Percentiles rank a stretch among this genome's conserved stretches.
These are phyloP conservation scores for Incumbomyces delicatus DNA, from an alignment of 2,329 filamentous ascomycete genomes.

Conservation along the genomic window DNA sequence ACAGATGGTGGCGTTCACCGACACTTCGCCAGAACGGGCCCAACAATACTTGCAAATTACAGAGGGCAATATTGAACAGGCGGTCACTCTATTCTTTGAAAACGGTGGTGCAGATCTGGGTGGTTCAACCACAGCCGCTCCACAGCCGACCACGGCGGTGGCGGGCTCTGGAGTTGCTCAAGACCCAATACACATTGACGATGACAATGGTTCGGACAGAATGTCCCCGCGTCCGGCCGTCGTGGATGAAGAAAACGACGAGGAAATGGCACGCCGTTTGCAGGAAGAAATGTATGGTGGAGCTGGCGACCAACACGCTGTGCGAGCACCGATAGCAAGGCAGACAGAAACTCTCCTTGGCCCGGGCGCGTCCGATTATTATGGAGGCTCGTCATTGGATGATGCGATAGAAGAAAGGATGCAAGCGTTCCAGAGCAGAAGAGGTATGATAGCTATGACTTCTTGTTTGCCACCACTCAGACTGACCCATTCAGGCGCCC, in stretches of 20 bases:
- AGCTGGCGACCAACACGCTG: constrained; percentile 43
- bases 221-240: constrained; percentile 31
- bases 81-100: constrained; percentile 82
- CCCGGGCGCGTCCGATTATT: constrained; percentile 45
- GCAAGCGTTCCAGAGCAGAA: constrained; percentile 33
- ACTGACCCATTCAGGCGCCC: not conserved
- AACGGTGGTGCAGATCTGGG: constrained; percentile 57
- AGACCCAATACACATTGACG: constrained; percentile 57
- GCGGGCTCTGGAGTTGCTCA: constrained; percentile 8
- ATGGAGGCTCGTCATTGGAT: constrained; percentile 40
- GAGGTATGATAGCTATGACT: constrained; percentile 24
- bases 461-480: not conserved
- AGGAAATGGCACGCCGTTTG: constrained; percentile 82
- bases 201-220: constrained; percentile 38
- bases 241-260: constrained; percentile 62
- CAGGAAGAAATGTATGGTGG: constrained; percentile 82
- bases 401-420: constrained; percentile 56
- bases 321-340: constrained; percentile 82
- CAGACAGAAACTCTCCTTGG: constrained; percentile 87
- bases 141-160: constrained; percentile 3
- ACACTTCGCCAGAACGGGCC: constrained; percentile 62
- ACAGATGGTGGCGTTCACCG: constrained; percentile 74
- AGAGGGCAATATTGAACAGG: constrained; percentile 74
- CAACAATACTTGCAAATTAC: constrained; percentile 75
- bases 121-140: constrained; percentile 35